Base-by-base conservation (phyloP, 2,329 filamentous ascomycete species). In the Calonectria honghensis region DNA sequence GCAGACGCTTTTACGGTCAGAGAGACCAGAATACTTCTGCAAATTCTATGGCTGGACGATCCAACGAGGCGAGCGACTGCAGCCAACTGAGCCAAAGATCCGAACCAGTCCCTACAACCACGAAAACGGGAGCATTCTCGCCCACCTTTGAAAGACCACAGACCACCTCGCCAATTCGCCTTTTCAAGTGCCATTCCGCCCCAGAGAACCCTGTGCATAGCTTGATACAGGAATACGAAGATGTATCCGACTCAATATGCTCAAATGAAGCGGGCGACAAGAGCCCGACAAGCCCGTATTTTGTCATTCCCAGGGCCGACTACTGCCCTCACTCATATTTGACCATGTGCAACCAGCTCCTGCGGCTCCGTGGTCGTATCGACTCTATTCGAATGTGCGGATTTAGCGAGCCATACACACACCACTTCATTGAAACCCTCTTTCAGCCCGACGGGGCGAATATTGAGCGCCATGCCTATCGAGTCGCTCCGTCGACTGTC, bases 341-440 rank as follows among this genome's bases (percentile, higher is more conserved):
- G 31, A 16, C 69, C 13, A 78, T 85, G 20, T 85, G 82, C 73
- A 80, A 84, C 61, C 79, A 79, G 24, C 74, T 87, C 4, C 39
- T 81, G 6, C 75, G 70, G 1, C 82, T 87, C 2, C 77, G 74
- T 14, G 83, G 80, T 6, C 78, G 81, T 1, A 69, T 86, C 57
- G 73, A 78, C 41, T 83, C 84, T 0, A 73, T 84, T 9, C 82
- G 85, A 24, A 81, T 87, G 70, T 84, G 82, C 29, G 85, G 85
- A 2, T 86, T 87, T 74, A 80, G 77, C 72, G 80, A 84, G 16
- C 16, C 61, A 0, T 86, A 84, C 73, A 82, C 83, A 0, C 70
- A 78, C 32, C 72, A 68, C 11, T 77, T 85, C 32, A 68, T 85
- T 14, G 64, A 76, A 18, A 76, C 78, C 0, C 37, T 85, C 9